Base-by-base conservation (phyloP, 2,329 filamentous ascomycete species). In the Aureobasidium pullulans region DNA sequence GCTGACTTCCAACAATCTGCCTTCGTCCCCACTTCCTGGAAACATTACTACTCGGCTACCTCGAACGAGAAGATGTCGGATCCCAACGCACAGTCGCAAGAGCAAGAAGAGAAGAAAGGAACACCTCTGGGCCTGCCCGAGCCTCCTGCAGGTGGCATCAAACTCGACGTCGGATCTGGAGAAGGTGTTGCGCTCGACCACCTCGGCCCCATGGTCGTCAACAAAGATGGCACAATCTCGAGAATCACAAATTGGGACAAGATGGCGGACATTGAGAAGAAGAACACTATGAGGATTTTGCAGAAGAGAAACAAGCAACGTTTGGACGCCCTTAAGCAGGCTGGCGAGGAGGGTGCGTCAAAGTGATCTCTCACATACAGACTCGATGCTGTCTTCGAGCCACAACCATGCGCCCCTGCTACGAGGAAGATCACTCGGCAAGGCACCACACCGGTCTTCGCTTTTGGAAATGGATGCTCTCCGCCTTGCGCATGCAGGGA, bases 191-290 rank as follows among this genome's bases (percentile, higher is more conserved):
- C 79, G 52, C 79, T 91, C 8, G 86, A 89, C 67, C 79, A 83
- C 62, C 75, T 91, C 28, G 88, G 88, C 0, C 88, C 88, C 1
- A 77, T 91, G 66, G 87, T 92, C 1, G 84, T 91, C 58, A 88
- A 90, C 70, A 76, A 78, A 62, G 86, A 92, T 71, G 88, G 88
- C 19, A 85, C 85, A 8, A 71, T 90, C 65, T 84, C 84, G 60
- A 80, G 87, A 36, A 88, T 92, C 66, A 74, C 79, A 37, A 91
- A 92, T 71, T 92, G 88, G 88, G 77, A 75, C 8, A 76, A 84
- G 64, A 90, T 91, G 88, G 81, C 81, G 2, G 82, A 84, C 29
- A 78, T 84, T 6, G 88, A 91, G 77, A 79, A 77, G 69, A 73
- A 81, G 69, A 88, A 84, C 67, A 89, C 87, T 39, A 64, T 90